Base-by-base conservation (phyloP, 768 basidiomycete genomes). In the Mycena galericulata region DNA sequence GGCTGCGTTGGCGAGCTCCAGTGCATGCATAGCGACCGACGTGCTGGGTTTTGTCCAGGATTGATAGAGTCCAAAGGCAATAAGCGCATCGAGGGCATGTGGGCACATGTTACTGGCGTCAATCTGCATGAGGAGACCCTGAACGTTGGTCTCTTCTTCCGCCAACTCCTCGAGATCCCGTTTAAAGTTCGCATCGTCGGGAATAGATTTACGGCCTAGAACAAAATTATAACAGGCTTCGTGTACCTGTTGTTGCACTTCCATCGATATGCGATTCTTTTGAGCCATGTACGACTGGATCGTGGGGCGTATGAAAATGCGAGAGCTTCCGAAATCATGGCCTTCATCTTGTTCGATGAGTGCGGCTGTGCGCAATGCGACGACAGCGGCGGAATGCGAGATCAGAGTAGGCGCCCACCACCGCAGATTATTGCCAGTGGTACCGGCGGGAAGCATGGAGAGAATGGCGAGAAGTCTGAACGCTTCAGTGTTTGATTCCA, bases 401-500 rank as follows among this genome's bases (percentile, higher is more conserved):
- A 43, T 24, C 5, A 74, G 15, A 22, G 36, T 22, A 0, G 54
- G 51, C 24, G 68, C 68, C 72, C 65, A 70, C 53, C 58, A 34
- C 1, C 2, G n/a, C 15, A 78, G 53, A 40, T 70, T 56, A 6
- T 67, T n/a, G 4, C 60, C 49, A 27, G 57, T 62, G 8, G 73
- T 71, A 1, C 78, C 77, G 11, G 62, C 73, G 0, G 78, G 78
- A 11, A 79, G 71, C 51, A 77, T 53, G 11, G 77, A 72, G 20
- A 79, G 64, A 24, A 69, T 49, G 22, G 61, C 50, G 15, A 62
- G 51, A 6, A 62, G 61, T 8, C 8, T 54, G 3, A 36, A 4
- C 1, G 62, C 62, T 8, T 36, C 41, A 8, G 53, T 15, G 22
- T 64, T 54, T 1, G 29, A 24, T 27, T 17, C 54, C 15, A 47